Evolutionary conservation across 345 rosid species (phyloP), one percentile per base, ranked within the genome.

Genomic region (Firmiana major): DNA sequence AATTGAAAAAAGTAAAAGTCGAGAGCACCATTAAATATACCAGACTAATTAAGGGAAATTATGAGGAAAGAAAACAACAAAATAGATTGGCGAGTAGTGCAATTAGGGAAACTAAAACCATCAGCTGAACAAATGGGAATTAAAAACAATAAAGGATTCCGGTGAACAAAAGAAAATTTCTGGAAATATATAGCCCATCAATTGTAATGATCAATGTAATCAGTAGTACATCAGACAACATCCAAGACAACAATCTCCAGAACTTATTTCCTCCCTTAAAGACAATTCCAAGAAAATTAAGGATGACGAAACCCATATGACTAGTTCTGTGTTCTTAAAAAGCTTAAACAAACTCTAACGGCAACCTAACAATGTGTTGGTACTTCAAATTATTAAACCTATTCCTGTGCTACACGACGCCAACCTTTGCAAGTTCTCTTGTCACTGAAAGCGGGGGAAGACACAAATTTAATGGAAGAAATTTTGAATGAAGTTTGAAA

Each of bases 321-420:
- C 85, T 80, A 82, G 78, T 70, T 81, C 71, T 81, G 82, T 84
- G 85, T 82, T 80, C 75, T 82, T 84, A 53, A 77, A 73, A 77
- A 43, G 63, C 80, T 80, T 81, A 79, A 43, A 75, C 73, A 83
- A 83, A 78, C 84, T 69, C 86, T 84, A 79, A 76, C 75, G 86
- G 78, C 81, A 82, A 60, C 74, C 87, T 81, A 86, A 83, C 80
- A 79, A 79, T 81, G 82, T 81, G 84, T 84, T 81, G 85, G 83
- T 84, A 77, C 81, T 82, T 83, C 63, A 84, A 74, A 84, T 88
- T 86, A 86, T 88, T 86, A 82, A 80, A 75, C 71, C 86, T 88
- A 86, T 84, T 86, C 79, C 83, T 87, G 81, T 81, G 86, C 84
- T 83, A 83, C 79, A 75, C 26, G 79, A 79, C 57, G 38, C 80